Conservation (phyloP, 768 basidiomycete genomes). For the Psilocybe azurescens region DNA sequence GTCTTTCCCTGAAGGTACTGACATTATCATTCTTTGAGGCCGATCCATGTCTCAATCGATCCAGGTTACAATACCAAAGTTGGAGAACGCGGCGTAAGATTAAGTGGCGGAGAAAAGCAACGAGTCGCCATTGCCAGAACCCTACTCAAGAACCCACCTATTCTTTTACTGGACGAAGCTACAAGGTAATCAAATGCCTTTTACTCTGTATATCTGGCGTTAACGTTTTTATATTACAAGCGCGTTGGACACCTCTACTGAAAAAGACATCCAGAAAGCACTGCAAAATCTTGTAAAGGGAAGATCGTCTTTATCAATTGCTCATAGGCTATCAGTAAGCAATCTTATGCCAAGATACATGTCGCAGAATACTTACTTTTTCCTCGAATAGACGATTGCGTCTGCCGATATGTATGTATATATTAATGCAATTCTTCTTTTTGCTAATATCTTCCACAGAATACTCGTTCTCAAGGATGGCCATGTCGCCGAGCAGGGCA, state of each 20-base stretch:
- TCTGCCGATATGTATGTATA: conserved; percentile 60
- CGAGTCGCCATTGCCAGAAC: conserved; percentile 88
- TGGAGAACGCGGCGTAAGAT: conserved; percentile 86
- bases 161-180: conserved; percentile 80
- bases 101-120: conserved; percentile 91
- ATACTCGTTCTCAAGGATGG: conserved; percentile 94
- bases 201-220: not conserved
- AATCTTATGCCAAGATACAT: conserved; percentile 7
- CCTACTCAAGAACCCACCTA: conserved; percentile 83
- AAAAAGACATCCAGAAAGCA: conserved; percentile 88
- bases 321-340: conserved; percentile 78
- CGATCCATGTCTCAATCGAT: conserved; percentile 4
- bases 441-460: conserved; percentile 40
- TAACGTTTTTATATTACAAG: conserved; percentile 34
- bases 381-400: conserved; percentile 51
- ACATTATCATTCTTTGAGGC: not conserved
- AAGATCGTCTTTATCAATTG: conserved; percentile 77
- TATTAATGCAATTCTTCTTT: not conserved
- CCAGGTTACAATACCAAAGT: conserved; percentile 81
- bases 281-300: conserved; percentile 80
- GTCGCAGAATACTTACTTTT: conserved; percentile 18
- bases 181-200: conserved; percentile 52
- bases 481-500: conserved; percentile 82
- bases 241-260: conserved; percentile 89
- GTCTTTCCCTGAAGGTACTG: conserved; percentile 74